Evolutionary conservation across 2,329 filamentous ascomycete species (phyloP).

Genomic region (Calonectria naviculata): DNA sequence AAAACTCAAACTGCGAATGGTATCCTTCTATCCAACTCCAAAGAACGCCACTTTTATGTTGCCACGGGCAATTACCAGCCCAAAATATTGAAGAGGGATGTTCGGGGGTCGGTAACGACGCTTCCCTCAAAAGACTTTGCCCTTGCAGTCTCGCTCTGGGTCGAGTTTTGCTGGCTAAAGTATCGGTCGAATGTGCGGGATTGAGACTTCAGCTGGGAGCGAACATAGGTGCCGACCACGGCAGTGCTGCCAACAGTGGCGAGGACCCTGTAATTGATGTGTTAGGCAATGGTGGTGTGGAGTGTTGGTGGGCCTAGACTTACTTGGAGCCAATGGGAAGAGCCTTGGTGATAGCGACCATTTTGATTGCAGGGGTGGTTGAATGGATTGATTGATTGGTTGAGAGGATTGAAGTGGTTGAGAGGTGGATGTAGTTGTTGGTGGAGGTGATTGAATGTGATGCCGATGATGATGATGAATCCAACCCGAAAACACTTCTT

Average conservation of each 20-base stretch:
- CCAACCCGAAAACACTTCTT: not conserved
- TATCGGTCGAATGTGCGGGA: constrained; percentile 35
- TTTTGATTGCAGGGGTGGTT: not conserved
- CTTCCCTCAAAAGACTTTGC: not conserved
- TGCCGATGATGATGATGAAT: not conserved
- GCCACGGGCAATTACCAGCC: not conserved
- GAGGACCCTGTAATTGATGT: constrained; percentile 24
- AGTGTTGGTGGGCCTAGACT: not conserved
- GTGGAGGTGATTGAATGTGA: not conserved
- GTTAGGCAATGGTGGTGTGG: not conserved
- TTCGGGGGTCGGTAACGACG: not conserved
- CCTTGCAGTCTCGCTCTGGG: constrained; percentile 26
- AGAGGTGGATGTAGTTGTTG: not conserved
- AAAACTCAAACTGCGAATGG: not conserved
- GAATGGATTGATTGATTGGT: not conserved
- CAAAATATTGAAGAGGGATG: not conserved
- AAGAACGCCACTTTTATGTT: not conserved
- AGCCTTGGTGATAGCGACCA: not conserved
- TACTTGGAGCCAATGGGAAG: not conserved
- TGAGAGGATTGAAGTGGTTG: not conserved
- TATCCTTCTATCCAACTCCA: not conserved
- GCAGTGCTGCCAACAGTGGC: constrained; percentile 34
- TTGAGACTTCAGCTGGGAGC: constrained; percentile 27
- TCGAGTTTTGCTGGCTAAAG: constrained; percentile 36
- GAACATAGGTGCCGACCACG: constrained; percentile 33